Evolutionary conservation across 2,329 filamentous ascomycete genomes (phyloP).

Genomic region (Daldinia eschscholtzii): DNA sequence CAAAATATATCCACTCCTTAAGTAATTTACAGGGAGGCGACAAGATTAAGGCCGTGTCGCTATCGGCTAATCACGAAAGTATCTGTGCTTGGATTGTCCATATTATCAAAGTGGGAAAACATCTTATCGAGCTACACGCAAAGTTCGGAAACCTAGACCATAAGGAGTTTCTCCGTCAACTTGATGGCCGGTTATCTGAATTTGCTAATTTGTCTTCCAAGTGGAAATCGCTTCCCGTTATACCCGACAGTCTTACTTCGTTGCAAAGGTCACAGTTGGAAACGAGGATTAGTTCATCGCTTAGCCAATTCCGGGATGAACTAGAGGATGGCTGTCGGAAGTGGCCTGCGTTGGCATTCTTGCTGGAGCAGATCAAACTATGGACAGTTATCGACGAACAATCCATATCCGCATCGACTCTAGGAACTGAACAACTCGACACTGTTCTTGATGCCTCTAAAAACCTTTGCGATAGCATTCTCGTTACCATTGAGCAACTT

Average conservation of each 20-base stretch:
- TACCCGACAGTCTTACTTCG: slow-evolving; percentile 67
- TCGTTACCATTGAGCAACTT: slow-evolving; percentile 83
- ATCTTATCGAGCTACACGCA: slow-evolving; percentile 74
- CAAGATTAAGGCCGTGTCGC: slow-evolving; percentile 41
- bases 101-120: slow-evolving; percentile 72
- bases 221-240: slow-evolving; percentile 58
- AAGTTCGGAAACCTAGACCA: slow-evolving; percentile 71
- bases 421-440: slow-evolving; percentile 49
- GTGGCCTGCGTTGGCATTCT: slow-evolving; percentile 72
- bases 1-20: slow-evolving; percentile 56
- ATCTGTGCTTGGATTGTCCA: slow-evolving; percentile 73
- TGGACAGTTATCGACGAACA: slow-evolving; percentile 67
- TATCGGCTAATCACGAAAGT: slow-evolving; percentile 47
- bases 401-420: slow-evolving; percentile 22
- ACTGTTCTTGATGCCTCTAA: slow-evolving; percentile 71
- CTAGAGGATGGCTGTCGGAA: slow-evolving; percentile 59
- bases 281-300: slow-evolving; percentile 53
- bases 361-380: slow-evolving; percentile 73
- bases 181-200: slow-evolving; percentile 64
- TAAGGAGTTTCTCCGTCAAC: slow-evolving; percentile 56
- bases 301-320: slow-evolving; percentile 56
- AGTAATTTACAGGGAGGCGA: slow-evolving; percentile 43
- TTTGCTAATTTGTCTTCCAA: slow-evolving; percentile 60
- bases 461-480: slow-evolving; percentile 77
- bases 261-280: slow-evolving; percentile 53